phyloP scores from a whole-genome alignment of 2,329 filamentous ascomycete genomes.

The Aotearoamyces nothofagi region DNA sequence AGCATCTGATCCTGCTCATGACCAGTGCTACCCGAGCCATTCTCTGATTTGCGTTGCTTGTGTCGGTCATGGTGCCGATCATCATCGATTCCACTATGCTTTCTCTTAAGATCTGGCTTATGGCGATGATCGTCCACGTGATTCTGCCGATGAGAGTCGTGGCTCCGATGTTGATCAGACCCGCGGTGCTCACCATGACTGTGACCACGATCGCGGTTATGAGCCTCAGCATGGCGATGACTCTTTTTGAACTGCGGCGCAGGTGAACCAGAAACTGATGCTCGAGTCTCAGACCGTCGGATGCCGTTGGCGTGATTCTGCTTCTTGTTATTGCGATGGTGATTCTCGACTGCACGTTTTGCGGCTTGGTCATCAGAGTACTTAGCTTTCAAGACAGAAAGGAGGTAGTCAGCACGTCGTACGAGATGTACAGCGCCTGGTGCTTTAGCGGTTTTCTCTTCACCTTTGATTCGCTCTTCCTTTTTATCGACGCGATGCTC shows the following conservation, averaged over 20 bases:
- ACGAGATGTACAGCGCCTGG: constrained; percentile 96
- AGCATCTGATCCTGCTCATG: constrained; percentile 8
- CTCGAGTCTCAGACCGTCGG: constrained; percentile 40
- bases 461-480: constrained; percentile 68
- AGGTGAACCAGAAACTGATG: constrained; percentile 56
- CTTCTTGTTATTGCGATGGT: constrained; percentile 91
- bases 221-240: constrained; percentile 20
- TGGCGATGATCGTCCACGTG: constrained; percentile 9
- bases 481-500: constrained; percentile 98
- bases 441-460: constrained; percentile 62
- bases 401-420: constrained; percentile 81
- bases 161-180: not conserved
- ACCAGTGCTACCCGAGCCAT: constrained; percentile 18
- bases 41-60: constrained; percentile 38
- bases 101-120: constrained; percentile 38
- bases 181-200: constrained; percentile 27
- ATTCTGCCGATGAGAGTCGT: constrained; percentile 10
- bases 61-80: constrained; percentile 32
- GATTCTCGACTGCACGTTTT: constrained; percentile 74
- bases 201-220: constrained; percentile 31
- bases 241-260: constrained; percentile 37
- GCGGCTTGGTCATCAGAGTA: constrained; percentile 64
- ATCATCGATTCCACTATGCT: constrained; percentile 37
- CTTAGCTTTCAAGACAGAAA: constrained; percentile 83
- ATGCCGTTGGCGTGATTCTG: constrained; percentile 38